A percentile compares a stretch with the other conserved stretches of the same genome.
phyloP scores from a whole-genome alignment of 257 asterid species.

The Haberlea rhodopensis region DNA sequence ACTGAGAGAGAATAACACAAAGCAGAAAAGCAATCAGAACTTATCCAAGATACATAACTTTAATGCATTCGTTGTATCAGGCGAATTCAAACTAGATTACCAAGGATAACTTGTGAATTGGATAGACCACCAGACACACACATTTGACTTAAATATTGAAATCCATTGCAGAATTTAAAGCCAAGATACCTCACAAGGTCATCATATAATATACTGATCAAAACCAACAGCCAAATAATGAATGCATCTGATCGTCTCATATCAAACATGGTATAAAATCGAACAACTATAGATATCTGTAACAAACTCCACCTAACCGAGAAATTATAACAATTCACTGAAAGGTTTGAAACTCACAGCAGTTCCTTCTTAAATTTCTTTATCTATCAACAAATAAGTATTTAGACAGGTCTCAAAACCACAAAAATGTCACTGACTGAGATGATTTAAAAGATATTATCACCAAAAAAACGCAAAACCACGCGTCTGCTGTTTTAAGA shows the following conservation, averaged over 20 bases:
- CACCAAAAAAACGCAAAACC: neutral
- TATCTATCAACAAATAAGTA: too few species aligned
- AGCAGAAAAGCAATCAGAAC: slow-evolving; percentile 16
- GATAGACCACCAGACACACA: neutral
- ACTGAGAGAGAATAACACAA: slow-evolving; percentile 36
- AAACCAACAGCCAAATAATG: neutral
- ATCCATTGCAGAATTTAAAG: neutral
- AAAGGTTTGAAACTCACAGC: too few species aligned
- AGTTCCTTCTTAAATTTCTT: too few species aligned
- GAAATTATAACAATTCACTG: neutral
- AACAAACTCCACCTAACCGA: neutral
- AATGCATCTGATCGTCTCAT: neutral
- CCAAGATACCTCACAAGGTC: neutral
- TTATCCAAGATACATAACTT: neutral
- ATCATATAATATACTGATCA: neutral
- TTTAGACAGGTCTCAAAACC: too few species aligned
- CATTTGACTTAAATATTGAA: neutral
- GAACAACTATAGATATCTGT: neutral
- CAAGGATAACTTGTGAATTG: neutral
- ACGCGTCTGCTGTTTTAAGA: neutral
- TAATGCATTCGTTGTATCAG: neutral
- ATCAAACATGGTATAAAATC: neutral
- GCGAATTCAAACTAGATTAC: neutral
- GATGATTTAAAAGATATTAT: neutral
- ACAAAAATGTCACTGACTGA: too few species aligned